Conservation (phyloP, 495 filamentous ascomycete species). For the Lophiostoma macrostomum region DNA sequence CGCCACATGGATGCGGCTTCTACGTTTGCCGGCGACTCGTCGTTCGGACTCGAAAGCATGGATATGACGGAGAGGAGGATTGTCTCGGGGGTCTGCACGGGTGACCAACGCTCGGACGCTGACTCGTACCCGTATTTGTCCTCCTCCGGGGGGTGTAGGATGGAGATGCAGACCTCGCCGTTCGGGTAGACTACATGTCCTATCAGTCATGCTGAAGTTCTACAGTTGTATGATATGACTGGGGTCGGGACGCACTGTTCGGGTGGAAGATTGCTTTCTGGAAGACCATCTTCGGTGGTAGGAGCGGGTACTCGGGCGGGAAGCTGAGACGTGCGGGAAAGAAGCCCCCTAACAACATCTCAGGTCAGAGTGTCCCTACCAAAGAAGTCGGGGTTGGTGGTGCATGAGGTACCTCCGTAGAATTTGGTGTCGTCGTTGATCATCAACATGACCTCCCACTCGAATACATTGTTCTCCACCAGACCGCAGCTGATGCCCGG, state of each 20-base stretch:
- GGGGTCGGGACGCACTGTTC: constrained; percentile 59
- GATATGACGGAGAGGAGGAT: constrained; percentile 91
- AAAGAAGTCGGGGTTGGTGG: neutral
- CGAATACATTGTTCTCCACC: constrained; percentile 85
- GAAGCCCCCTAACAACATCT: constrained; percentile 92
- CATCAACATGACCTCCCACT: constrained; percentile 99
- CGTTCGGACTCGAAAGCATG: constrained; percentile 88
- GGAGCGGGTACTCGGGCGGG: constrained; percentile 77
- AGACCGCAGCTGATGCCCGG: constrained; percentile 92
- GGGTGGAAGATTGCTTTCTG: constrained; percentile 88
- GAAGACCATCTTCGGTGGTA: constrained; percentile 91
- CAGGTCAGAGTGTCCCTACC: neutral
- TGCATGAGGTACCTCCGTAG: constrained; percentile 73
- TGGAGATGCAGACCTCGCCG: constrained; percentile 94
- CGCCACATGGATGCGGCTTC: constrained; percentile 87
- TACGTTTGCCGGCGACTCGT: constrained; percentile 92
- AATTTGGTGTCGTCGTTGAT: constrained; percentile 93
- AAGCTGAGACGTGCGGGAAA: constrained; percentile 80
- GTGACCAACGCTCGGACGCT: constrained; percentile 89
- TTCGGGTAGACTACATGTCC: constrained; percentile 66
- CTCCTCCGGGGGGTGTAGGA: constrained; percentile 93
- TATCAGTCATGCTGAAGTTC: no score
- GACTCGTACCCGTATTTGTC: constrained; percentile 94
- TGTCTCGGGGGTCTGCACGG: constrained; percentile 95
- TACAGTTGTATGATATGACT: neutral